Conservation (phyloP, 352 stramenopile species). For the Pythium grandisporangium region DNA sequence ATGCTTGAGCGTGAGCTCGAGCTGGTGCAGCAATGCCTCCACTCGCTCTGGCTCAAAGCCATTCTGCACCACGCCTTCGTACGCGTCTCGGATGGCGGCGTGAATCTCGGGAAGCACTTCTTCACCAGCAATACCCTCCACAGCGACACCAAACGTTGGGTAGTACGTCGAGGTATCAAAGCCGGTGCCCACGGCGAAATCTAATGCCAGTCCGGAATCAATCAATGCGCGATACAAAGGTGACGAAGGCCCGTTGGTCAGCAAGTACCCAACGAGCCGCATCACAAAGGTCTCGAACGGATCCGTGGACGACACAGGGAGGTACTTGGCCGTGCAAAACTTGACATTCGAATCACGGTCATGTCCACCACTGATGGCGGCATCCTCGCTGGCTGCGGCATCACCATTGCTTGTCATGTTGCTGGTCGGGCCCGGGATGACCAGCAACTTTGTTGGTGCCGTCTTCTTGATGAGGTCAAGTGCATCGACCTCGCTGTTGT, state of each 20-base stretch:
- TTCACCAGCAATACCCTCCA: constrained; percentile 60
- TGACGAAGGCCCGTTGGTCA: constrained; percentile 72
- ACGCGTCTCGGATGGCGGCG: constrained; percentile 36
- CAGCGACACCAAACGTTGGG: constrained; percentile 63
- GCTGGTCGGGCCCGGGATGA: constrained; percentile 44
- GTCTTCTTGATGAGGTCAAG: constrained; percentile 30
- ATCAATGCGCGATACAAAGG: constrained; percentile 80
- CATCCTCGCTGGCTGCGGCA: constrained; percentile 10
- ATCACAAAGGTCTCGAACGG: constrained; percentile 71
- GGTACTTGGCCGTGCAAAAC: constrained; percentile 66
- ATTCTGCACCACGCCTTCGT: constrained; percentile 42
- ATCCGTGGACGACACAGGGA: constrained; percentile 58
- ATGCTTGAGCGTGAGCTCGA: constrained; percentile 80
- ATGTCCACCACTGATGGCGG: too few species aligned
- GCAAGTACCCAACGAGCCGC: constrained; percentile 66
- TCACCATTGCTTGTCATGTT: constrained; percentile 60
- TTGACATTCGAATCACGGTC: constrained; percentile 70
- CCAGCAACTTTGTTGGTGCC: constrained; percentile 14
- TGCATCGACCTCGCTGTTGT: constrained; percentile 13
- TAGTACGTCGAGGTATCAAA: constrained; percentile 79
- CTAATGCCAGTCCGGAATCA: constrained; percentile 60
- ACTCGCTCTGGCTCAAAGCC: constrained; percentile 73
- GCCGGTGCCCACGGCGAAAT: constrained; percentile 69
- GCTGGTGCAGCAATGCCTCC: constrained; percentile 62
- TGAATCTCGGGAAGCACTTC: constrained; percentile 46